A percentile compares a stretch with the other conserved stretches of the same genome.
phyloP scores from a whole-genome alignment of 768 basidiomycete genomes.

The Kockovaella imperatae region DNA sequence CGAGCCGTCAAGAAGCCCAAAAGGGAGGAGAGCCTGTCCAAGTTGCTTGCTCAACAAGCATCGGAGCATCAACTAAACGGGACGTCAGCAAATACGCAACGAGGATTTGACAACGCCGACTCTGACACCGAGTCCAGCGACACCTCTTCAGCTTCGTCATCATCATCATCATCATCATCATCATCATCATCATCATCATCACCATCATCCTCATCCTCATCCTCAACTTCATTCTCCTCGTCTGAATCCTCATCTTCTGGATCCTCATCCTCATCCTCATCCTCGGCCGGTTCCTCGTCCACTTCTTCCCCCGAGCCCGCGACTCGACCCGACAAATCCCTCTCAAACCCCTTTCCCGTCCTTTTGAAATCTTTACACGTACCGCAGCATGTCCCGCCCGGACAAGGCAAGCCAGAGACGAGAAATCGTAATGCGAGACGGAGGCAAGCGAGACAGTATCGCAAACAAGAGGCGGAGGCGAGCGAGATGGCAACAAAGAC shows the following conservation, averaged over 20 bases:
- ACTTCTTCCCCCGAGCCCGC: neutral
- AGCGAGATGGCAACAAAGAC: neutral
- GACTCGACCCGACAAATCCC: neutral
- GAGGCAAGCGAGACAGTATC: conserved; percentile 9
- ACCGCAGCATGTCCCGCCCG: conserved; percentile 14
- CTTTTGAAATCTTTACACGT: conserved; percentile 2
- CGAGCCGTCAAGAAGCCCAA: neutral
- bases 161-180: conserved; percentile 16
- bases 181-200: conserved; percentile 1
- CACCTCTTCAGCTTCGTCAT: conserved; percentile 5
- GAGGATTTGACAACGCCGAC: no score
- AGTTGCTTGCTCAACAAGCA: neutral
- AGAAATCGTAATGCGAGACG: conserved; percentile 27
- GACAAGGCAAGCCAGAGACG: conserved; percentile 28
- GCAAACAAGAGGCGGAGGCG: neutral
- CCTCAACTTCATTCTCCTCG: conserved; percentile 7
- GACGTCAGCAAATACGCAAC: no score
- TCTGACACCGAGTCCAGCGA: neutral
- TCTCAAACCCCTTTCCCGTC: conserved; percentile 5
- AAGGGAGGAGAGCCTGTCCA: neutral
- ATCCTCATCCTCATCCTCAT: conserved; percentile 5
- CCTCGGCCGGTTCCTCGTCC: conserved; percentile 3
- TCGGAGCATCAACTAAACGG: no score
- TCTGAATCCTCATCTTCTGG: conserved; percentile 4
- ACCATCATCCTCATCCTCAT: conserved; percentile 7